Evolutionary conservation across 208 protist genomes (phyloP), one percentile per base, ranked within the genome.

Genomic region (Wallacemonas collosoma): DNA sequence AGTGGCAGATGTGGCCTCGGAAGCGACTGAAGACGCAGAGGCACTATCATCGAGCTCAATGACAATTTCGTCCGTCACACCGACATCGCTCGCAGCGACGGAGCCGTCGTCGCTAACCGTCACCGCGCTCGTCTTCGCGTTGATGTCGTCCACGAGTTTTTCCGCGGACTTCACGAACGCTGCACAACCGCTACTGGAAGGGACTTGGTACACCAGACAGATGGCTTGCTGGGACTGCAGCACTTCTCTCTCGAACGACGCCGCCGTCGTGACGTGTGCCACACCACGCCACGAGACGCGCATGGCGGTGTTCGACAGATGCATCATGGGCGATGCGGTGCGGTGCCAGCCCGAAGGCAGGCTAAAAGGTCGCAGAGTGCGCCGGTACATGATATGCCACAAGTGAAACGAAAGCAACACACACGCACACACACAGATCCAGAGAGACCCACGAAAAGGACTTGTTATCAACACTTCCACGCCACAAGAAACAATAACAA

Each of bases 171-270:
- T 62, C 4, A 96, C 43, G 75, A 88, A 94, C 14, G 85, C 79
- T 1, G 70, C 65, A 70, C 92, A 96, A 66, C 80, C 84, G 55
- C 75, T 85, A 65, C 76, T 93, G 45, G 85, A 81, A 26, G 75
- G 75, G 38, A 93, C 79, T 67, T 93, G 75, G 68, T 94, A 96
- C 7, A 96, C 71, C 9, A 96, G 73, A 68, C 92, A 96, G 62
- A 96, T 91, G 8, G 92, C 92, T 54, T 96, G 89, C 77, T 96
- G 87, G 0, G 92, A 96, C 72, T 96, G 88, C 56, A 96, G 71
- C 43, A 96, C 92, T 72, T 96, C 86, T 39, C 68, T 73, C 17
- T 94, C 85, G 72, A 96, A 96, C 50, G 77, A 93, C 9, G 85
- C 65, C 7, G 92, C 83, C 68, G 76, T 84, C 11, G 80, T 83